These are phyloP conservation scores for Psilocybe subaeruginosa DNA, from an alignment of 768 basidiomycete genomes.

Conservation along the genomic window DNA sequence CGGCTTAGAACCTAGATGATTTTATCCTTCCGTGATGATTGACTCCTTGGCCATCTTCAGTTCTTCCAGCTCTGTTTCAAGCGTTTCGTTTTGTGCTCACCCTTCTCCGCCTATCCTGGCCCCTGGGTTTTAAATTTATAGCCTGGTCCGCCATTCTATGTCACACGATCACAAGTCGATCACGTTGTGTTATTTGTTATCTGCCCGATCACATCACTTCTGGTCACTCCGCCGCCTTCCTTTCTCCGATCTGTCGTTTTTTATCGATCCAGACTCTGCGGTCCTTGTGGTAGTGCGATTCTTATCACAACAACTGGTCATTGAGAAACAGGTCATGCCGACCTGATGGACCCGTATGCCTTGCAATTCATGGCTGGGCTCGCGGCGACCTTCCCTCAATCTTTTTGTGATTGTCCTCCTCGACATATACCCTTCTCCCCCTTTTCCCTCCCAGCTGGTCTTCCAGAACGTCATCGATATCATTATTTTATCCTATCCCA, in stretches of 20 bases:
- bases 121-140: background rate
- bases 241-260: background rate
- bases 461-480: background rate
- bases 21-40: constrained; percentile 1
- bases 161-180: background rate
- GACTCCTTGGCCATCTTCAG: background rate
- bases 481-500: background rate
- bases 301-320: background rate
- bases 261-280: background rate
- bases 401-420: too few relatives aligned
- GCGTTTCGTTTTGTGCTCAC: background rate
- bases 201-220: background rate
- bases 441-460: background rate
- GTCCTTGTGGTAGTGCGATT: background rate
- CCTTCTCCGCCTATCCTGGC: background rate
- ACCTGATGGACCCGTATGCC: too few relatives aligned
- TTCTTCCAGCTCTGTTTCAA: background rate
- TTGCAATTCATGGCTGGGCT: too few relatives aligned
- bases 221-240: background rate
- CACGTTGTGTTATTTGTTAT: background rate
- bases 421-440: background rate
- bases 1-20: constrained; percentile 8
- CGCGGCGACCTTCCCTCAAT: too few relatives aligned
- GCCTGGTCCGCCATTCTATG: background rate
- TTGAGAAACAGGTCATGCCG: background rate